Conservation (phyloP, 352 stramenopile species). For the Globisporangium canariense region DNA sequence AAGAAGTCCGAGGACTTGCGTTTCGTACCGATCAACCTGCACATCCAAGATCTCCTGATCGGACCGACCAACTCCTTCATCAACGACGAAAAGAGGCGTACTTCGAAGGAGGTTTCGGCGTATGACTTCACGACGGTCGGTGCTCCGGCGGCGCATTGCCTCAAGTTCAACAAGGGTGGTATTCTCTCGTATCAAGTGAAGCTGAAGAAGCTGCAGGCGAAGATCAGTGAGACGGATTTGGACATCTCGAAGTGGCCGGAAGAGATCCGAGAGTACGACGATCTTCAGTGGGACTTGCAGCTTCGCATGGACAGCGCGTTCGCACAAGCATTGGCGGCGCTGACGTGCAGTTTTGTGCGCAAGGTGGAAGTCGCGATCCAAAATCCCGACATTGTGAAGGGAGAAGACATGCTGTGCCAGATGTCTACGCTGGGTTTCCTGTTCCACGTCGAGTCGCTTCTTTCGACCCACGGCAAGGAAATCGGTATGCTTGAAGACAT, state of each 20-base stretch:
- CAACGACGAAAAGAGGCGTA: conserved; percentile 71
- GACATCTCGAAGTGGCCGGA: conserved; percentile 78
- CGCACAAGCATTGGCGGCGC: conserved; percentile 65
- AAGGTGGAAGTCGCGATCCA: conserved; percentile 84
- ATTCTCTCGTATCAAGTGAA: conserved; percentile 77
- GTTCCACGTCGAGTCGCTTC: conserved; percentile 91
- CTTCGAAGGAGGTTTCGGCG: conserved; percentile 77
- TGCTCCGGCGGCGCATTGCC: conserved; percentile 74
- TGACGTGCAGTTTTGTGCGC: conserved; percentile 81
- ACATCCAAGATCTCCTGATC: conserved; percentile 84
- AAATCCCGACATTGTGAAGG: conserved; percentile 65
- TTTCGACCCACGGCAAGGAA: conserved; percentile 95
- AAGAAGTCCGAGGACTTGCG: conserved; percentile 80
- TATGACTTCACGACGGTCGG: conserved; percentile 87
- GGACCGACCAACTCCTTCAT: conserved; percentile 82
- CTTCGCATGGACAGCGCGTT: conserved; percentile 81
- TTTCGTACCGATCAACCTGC: conserved; percentile 86
- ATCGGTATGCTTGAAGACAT: conserved; percentile 95
- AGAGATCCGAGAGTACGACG: conserved; percentile 78
- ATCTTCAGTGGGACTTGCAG: conserved; percentile 84
- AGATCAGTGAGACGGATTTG: conserved; percentile 63
- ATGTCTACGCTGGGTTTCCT: conserved; percentile 82
- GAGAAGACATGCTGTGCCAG: conserved; percentile 80
- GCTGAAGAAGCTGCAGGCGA: conserved; percentile 80
- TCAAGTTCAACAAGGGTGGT: conserved; percentile 87